Percentiles rank a stretch among this genome's conserved stretches.
These are phyloP conservation scores for Acacia pycnantha DNA, from an alignment of 331 rosid genomes.

Conservation along the genomic window DNA sequence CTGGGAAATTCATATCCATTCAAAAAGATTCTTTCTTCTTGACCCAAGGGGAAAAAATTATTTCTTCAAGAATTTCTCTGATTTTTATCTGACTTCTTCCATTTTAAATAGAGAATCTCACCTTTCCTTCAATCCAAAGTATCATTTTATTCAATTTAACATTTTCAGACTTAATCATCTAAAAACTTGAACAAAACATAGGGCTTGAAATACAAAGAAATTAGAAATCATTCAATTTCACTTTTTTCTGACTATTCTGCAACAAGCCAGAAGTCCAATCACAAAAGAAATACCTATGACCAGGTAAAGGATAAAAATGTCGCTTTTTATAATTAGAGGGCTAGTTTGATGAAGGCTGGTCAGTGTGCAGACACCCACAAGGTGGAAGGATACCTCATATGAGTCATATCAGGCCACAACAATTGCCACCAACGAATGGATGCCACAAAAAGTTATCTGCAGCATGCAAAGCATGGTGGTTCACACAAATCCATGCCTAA, in stretches of 20 bases:
- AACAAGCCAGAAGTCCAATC: slow-evolving; percentile 15
- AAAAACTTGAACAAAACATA: neutral
- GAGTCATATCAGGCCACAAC: slow-evolving; percentile 35
- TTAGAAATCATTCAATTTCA: slow-evolving; percentile 6
- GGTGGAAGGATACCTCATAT: slow-evolving; percentile 32
- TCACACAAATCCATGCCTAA: slow-evolving; percentile 33
- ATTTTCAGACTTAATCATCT: slow-evolving; percentile 1
- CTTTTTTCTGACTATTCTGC: neutral
- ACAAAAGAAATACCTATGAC: slow-evolving; percentile 25
- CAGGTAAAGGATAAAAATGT: neutral
- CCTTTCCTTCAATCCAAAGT: neutral
- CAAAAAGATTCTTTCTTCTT: neutral
- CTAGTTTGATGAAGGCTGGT: slow-evolving; percentile 20
- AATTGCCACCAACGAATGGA: slow-evolving; percentile 41
- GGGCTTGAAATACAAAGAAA: slow-evolving; percentile 13
- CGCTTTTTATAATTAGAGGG: slow-evolving; percentile 3
- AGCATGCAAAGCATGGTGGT: slow-evolving; percentile 36
- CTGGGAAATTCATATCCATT: slow-evolving; percentile 10
- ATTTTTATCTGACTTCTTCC: slow-evolving; percentile 17
- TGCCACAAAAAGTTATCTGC: slow-evolving; percentile 38
- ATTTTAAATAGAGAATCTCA: slow-evolving; percentile 2
- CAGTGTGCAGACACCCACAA: slow-evolving; percentile 26
- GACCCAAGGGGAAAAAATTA: neutral
- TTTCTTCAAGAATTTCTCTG: slow-evolving; percentile 10
- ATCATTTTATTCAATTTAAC: neutral